Evolutionary conservation across 2,329 filamentous ascomycete species (phyloP), one percentile per base, ranked within the genome.

Genomic region (Endocalyx cinctus): DNA sequence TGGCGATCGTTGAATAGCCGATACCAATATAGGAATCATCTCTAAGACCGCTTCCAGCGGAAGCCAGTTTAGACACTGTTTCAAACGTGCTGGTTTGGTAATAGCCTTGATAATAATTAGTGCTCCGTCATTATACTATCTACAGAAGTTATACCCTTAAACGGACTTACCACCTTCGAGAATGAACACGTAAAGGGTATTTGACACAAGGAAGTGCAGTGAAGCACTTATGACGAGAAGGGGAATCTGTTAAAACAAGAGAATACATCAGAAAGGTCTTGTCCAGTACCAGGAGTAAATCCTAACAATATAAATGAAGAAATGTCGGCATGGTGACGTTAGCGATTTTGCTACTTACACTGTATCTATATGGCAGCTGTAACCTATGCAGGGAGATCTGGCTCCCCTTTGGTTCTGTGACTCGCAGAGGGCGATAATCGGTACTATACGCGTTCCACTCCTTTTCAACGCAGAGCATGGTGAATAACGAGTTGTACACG

Each of bases 371-470:
- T 2, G 51, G 50, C 2, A 54, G 32, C 22, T 50, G 47, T 5
- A 54, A 36, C 8, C 42, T 29, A 20, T 50, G 48, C 10, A 23
- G 44, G 3, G 50, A 52, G 2, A 31, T 15, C 25, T 53, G 51
- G 5, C 42, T 16, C 3, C 48, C 48, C 5, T 6, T 29, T 1
- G 46, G 47, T 13, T 38, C 27, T 2, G 47, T 45, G 10, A 46
- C 43, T 4, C 39, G 34, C 6, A 45, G 32, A 2, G 38, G 39
- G 10, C 27, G 15, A 13, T 17, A 27, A 8, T 15, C 16, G 7
- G 22, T 12, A 28, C 37, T 38, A 25, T 42, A 46, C 6, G 37
- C 23, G 27, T 42, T 43, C 45, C 43, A 51, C 22, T 52, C 49
- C 17, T 44, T 26, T 29, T 52, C 44, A 16, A 29, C 35, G 3